Conservation (phyloP, 495 filamentous ascomycete genomes). For the Penicillium argentinense region DNA sequence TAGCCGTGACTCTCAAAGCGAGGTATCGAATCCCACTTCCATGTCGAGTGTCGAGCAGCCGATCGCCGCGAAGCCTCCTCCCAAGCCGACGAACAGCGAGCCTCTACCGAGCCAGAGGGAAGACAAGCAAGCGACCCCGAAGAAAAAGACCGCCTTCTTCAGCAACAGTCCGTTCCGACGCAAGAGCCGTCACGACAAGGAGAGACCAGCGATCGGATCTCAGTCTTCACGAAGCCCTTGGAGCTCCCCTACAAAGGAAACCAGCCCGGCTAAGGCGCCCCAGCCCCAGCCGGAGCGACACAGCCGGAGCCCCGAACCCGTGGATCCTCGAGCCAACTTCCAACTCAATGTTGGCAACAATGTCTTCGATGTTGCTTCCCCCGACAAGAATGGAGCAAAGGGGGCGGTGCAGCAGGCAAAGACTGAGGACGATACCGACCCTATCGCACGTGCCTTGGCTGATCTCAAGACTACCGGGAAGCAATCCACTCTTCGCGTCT, state of each 20-base stretch:
- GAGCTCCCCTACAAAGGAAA: conserved; percentile 37
- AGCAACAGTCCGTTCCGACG: conserved; percentile 92
- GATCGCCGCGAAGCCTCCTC: conserved; percentile 34
- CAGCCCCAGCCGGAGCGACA: conserved; percentile 18
- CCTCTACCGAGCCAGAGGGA: conserved; percentile 44
- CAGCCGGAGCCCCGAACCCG: conserved; percentile 77
- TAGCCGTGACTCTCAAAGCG: conserved; percentile 88
- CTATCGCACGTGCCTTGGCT: conserved; percentile 88
- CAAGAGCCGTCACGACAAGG: conserved; percentile 87
- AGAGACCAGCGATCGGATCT: conserved; percentile 41
- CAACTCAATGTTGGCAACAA: conserved; percentile 97
- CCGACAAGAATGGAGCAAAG: conserved; percentile 52
- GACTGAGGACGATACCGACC: conserved; percentile 63
- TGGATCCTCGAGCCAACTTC: conserved; percentile 88
- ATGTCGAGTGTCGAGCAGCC: conserved; percentile 73
- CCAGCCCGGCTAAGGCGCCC: conserved; percentile 32
- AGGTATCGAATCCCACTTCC: conserved; percentile 86
- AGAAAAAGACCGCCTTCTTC: conserved; percentile 93
- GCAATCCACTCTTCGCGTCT: conserved; percentile 72
- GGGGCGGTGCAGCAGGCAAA: conserved; percentile 36
- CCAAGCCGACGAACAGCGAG: conserved; percentile 58
- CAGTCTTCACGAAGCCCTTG: conserved; percentile 28
- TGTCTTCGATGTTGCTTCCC: conserved; percentile 92
- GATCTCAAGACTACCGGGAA: conserved; percentile 88
- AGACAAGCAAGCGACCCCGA: conserved; percentile 65